phyloP scores from a whole-genome alignment of 352 stramenopile species.

The Thalassiosira mediterranea region DNA sequence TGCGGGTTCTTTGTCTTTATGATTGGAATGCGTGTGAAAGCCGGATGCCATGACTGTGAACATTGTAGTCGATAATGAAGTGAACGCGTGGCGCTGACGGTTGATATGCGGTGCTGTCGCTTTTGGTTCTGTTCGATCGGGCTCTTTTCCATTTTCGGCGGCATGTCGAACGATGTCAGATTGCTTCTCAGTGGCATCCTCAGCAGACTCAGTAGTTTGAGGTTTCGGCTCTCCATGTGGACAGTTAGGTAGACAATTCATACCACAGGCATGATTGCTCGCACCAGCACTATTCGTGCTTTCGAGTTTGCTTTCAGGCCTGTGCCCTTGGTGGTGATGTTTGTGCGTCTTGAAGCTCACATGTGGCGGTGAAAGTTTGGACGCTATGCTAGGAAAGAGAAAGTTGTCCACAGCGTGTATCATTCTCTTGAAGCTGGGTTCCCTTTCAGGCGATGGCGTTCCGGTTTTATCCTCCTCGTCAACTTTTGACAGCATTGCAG shows the following conservation, averaged over 20 bases:
- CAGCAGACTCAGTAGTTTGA: no score
- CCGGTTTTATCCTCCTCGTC: background rate
- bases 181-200: background rate
- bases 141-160: slow-evolving; percentile 3
- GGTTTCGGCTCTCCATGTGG: no score
- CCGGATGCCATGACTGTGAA: no score
- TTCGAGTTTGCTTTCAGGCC: slow-evolving; percentile 4
- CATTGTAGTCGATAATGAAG: no score
- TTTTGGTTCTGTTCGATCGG: background rate
- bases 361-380: background rate
- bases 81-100: no score
- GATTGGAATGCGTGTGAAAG: no score
- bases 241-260: no score
- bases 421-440: background rate
- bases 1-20: no score
- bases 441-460: background rate
- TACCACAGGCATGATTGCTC: background rate
- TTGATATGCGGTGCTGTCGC: slow-evolving; percentile 1
- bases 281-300: slow-evolving; percentile 2
- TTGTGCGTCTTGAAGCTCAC: no score
- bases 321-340: slow-evolving; percentile 36
- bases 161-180: background rate
- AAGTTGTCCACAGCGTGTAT: slow-evolving; percentile 1
- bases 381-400: background rate
- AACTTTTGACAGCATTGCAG: background rate